A percentile compares a stretch with the other conserved stretches of the same genome.
phyloP scores from a whole-genome alignment of 768 basidiomycete species.

The Rossbeevera mucosa region DNA sequence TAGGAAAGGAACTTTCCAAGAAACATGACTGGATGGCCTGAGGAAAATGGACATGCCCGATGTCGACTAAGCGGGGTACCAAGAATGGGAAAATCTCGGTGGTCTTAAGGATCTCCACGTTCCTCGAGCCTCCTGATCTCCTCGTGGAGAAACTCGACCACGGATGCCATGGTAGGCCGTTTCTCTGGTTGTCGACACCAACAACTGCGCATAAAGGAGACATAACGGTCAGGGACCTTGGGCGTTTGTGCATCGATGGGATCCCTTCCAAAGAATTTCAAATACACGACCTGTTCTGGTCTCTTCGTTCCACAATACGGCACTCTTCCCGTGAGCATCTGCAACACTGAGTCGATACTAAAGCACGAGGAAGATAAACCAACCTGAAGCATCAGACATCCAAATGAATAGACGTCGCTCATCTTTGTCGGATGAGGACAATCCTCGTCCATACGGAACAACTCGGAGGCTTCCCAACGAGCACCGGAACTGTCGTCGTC shows the following conservation, averaged over 20 bases:
- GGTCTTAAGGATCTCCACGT: background rate
- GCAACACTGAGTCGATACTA: background rate
- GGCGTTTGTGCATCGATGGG: slow-evolving; percentile 11
- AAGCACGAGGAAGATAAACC: background rate
- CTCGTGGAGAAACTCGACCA: slow-evolving; percentile 1
- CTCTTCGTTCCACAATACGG: slow-evolving; percentile 11
- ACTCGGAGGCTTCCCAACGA: slow-evolving; percentile 13
- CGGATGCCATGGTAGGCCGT: slow-evolving; percentile 7
- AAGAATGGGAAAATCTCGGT: background rate
- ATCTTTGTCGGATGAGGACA: slow-evolving; percentile 5
- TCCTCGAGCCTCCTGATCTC: slow-evolving; percentile 3
- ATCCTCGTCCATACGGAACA: slow-evolving; percentile 1
- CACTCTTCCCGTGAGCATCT: slow-evolving; percentile 7
- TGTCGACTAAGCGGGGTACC: background rate
- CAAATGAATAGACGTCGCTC: slow-evolving; percentile 16
- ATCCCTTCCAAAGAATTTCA: slow-evolving; percentile 12
- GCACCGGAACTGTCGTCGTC: background rate
- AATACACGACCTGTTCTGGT: slow-evolving; percentile 11
- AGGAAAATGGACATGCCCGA: too few relatives aligned
- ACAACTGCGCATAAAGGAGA: slow-evolving; percentile 6
- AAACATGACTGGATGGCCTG: too few relatives aligned
- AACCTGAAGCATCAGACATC: slow-evolving; percentile 16
- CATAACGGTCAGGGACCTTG: background rate
- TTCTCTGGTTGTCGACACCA: slow-evolving; percentile 10
- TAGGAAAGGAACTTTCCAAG: too few relatives aligned